Evolutionary conservation across 1,284 basidiomycete species (phyloP).

Genomic region (Termitomyces sp.): DNA sequence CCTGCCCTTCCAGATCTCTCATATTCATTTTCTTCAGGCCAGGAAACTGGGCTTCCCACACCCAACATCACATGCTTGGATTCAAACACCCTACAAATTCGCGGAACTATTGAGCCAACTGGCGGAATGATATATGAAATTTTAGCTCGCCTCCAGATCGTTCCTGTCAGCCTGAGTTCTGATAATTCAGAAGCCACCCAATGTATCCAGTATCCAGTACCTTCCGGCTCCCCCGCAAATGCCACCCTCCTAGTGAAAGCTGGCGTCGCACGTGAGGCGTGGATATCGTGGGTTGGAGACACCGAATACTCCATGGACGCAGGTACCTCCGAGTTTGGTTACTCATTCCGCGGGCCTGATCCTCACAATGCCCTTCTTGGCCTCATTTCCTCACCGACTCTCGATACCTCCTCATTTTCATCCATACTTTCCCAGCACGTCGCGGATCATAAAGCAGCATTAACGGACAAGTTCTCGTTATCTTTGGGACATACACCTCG

Average conservation of each 20-base stretch:
- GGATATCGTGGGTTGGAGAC: constrained; percentile 66
- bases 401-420: constrained; percentile 24
- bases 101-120: constrained; percentile 39
- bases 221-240: constrained; percentile 35
- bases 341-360: constrained; percentile 59
- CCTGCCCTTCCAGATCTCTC: constrained; percentile 34
- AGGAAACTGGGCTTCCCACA: constrained; percentile 45
- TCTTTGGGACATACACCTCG: constrained; percentile 55
- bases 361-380: constrained; percentile 48
- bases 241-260: constrained; percentile 48
- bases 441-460: constrained; percentile 41
- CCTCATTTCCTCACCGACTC: constrained; percentile 31
- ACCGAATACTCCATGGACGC: constrained; percentile 64
- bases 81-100: constrained; percentile 49
- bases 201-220: constrained; percentile 27
- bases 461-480: constrained; percentile 47
- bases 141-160: constrained; percentile 42
- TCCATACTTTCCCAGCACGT: constrained; percentile 42
- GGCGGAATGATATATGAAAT: constrained; percentile 71
- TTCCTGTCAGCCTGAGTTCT: constrained; percentile 15
- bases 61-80: constrained; percentile 61
- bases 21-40: constrained; percentile 47
- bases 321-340: constrained; percentile 49
- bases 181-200: constrained; percentile 12
- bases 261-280: constrained; percentile 41